Evolutionary conservation across 306 rosid genomes (phyloP).

Genomic region (Boehmeria nivea): DNA sequence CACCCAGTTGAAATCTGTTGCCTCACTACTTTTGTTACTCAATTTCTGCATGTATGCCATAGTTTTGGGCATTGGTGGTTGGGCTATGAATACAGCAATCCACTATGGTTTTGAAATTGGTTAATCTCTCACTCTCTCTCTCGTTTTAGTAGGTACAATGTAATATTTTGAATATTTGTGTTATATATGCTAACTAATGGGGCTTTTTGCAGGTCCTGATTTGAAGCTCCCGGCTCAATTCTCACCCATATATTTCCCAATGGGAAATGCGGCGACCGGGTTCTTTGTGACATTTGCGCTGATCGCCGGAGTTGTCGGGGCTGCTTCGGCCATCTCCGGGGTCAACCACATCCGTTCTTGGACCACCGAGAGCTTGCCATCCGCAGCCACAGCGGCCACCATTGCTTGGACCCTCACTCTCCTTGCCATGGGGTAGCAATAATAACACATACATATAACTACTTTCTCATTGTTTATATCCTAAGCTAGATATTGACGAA

Average conservation of each 20-base stretch:
- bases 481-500: constrained; percentile 1
- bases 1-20: constrained; percentile 53
- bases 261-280: constrained; percentile 98
- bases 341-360: constrained; percentile 70
- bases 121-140: constrained; percentile 11
- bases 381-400: constrained; percentile 72
- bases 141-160: no score
- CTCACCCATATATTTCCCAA: constrained; percentile 82
- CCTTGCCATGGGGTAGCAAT: constrained; percentile 86
- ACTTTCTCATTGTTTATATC: no score
- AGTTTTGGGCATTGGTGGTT: constrained; percentile 76
- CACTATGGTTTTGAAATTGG: constrained; percentile 84
- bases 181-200: constrained; percentile 12
- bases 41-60: constrained; percentile 91
- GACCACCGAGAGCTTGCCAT: constrained; percentile 69
- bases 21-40: constrained; percentile 62
- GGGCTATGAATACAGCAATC: constrained; percentile 93
- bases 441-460: no score
- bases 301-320: constrained; percentile 84
- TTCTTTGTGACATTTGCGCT: constrained; percentile 82
- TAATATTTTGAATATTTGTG: no score
- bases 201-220: constrained; percentile 51
- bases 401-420: constrained; percentile 89
- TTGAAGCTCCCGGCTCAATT: constrained; percentile 75
- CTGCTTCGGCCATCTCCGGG: constrained; percentile 64